Evolutionary conservation across 2,329 filamentous ascomycete species (phyloP).

Genomic region (Aspergillus intermedius): DNA sequence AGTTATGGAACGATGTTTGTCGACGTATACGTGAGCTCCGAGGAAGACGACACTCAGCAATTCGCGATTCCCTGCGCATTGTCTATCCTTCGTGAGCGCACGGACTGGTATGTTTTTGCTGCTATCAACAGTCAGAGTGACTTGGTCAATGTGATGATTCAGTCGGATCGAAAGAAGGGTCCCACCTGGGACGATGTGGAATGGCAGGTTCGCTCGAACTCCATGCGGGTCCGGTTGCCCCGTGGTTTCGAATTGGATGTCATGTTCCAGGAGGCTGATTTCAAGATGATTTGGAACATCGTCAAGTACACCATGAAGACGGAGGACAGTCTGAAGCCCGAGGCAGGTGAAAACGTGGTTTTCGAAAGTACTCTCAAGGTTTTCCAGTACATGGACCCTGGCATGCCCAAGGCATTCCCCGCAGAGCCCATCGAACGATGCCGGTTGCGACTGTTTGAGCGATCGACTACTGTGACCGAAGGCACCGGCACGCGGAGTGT

Average conservation of each 20-base stretch:
- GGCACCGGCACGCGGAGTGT: conserved; percentile 65
- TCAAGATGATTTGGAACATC: conserved; percentile 70
- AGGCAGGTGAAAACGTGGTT: conserved; percentile 61
- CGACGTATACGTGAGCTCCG: conserved; percentile 66
- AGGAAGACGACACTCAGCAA: conserved; percentile 59
- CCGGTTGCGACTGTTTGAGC: conserved; percentile 70
- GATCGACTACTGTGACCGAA: conserved; percentile 59
- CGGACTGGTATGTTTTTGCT: conserved; percentile 64
- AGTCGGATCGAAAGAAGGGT: conserved; percentile 59
- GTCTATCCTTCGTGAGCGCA: conserved; percentile 64
- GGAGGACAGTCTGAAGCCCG: conserved; percentile 62
- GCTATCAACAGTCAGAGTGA: conserved; percentile 74
- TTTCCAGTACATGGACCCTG: conserved; percentile 75
- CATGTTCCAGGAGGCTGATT: conserved; percentile 69
- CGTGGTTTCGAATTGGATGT: conserved; percentile 68
- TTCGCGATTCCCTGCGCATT: conserved; percentile 67
- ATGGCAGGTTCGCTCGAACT: conserved; percentile 64
- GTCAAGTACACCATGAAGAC: conserved; percentile 78
- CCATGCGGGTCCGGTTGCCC: conserved; percentile 64
- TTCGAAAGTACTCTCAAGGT: conserved; percentile 64
- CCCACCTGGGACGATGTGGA: conserved; percentile 75
- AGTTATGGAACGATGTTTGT: conserved; percentile 73
- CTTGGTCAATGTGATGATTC: conserved; percentile 67
- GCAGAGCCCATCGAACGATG: conserved; percentile 66
- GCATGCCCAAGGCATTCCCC: conserved; percentile 66